A percentile compares a stretch with the other conserved stretches of the same genome.
These are phyloP conservation scores for Sphagnum magellanicum DNA, from an alignment of 228 moss, liverwort and hornwort genomes.

Conservation along the genomic window DNA sequence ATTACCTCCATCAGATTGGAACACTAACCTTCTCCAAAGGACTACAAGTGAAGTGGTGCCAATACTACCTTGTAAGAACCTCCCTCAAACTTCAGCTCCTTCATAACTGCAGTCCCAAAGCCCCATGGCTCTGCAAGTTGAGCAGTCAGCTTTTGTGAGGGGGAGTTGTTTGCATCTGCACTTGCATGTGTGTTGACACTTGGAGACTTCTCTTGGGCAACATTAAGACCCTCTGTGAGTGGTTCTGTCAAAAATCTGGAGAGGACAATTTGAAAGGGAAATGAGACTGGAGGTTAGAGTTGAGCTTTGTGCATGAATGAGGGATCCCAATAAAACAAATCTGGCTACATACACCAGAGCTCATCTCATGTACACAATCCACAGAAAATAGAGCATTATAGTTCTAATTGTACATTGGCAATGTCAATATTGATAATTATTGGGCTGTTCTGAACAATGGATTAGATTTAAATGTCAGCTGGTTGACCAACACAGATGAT, in stretches of 20 bases:
- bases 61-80: constrained; percentile 33
- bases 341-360: too few species aligned
- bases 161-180: constrained; percentile 16
- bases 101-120: constrained; percentile 41
- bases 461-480: too few species aligned
- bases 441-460: too few species aligned
- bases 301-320: not conserved
- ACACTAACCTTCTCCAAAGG: too few species aligned
- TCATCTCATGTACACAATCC: not conserved
- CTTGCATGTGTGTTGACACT: not conserved
- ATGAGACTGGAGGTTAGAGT: not conserved
- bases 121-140: constrained; percentile 27
- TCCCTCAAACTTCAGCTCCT: constrained; percentile 42
- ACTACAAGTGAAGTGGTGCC: constrained; percentile 30
- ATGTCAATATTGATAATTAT: too few species aligned
- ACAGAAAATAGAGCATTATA: not conserved
- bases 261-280: not conserved
- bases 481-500: too few species aligned
- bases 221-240: constrained; percentile 55
- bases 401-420: too few species aligned
- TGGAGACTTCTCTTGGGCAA: constrained; percentile 21
- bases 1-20: too few species aligned
- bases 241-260: constrained; percentile 50
- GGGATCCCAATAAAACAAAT: too few species aligned
- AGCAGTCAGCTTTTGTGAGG: constrained; percentile 4